These are phyloP conservation scores for Solanum aculeatissimum DNA, from an alignment of 305 asterid genomes.

Conservation along the genomic window DNA sequence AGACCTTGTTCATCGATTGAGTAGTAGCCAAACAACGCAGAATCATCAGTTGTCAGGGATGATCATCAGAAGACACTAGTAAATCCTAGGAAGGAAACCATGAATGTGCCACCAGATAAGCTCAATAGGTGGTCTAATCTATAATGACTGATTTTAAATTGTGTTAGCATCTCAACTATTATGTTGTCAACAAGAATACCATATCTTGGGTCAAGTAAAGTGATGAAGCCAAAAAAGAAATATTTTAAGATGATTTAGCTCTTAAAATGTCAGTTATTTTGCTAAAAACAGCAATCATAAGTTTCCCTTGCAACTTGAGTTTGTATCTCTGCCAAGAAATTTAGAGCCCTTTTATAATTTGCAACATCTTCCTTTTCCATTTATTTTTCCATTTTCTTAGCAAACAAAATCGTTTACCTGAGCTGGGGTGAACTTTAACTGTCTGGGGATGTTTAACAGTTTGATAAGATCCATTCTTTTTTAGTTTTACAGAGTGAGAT, in stretches of 20 bases:
- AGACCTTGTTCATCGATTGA: neutral
- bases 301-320: neutral
- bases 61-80: neutral
- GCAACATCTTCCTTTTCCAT: neutral
- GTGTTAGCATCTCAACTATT: neutral
- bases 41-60: neutral
- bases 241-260: neutral
- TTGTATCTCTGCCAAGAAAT: neutral
- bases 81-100: neutral
- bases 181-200: neutral
- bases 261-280: neutral
- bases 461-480: conserved; percentile 65
- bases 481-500: conserved; percentile 64
- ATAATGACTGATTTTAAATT: neutral
- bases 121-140: neutral
- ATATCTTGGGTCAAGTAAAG: neutral
- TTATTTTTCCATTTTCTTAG: neutral
- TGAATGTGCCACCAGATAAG: neutral
- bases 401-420: conserved; percentile 11
- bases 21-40: neutral
- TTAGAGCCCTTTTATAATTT: neutral
- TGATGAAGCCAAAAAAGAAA: neutral
- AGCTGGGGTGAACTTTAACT: conserved; percentile 74
- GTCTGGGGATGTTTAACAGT: conserved; percentile 76
- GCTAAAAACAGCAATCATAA: neutral